Conservation (phyloP, 1,139 yeast species). For the Kurtzmaniella quercitrusa region DNA sequence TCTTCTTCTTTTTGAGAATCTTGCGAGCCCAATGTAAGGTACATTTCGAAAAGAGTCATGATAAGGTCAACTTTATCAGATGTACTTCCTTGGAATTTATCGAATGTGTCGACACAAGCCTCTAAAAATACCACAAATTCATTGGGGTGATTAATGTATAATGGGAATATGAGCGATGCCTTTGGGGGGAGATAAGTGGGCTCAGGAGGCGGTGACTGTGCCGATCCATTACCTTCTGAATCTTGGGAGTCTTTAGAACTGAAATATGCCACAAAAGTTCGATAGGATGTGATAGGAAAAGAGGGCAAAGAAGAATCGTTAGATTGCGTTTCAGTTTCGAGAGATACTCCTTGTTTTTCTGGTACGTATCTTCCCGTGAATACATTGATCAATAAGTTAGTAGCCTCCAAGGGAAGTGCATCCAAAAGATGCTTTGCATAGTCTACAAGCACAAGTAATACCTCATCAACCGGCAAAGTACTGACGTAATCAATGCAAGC, state of each 20-base stretch:
- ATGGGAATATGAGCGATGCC: constrained; percentile 81
- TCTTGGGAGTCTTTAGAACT: constrained; percentile 20
- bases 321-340: background rate
- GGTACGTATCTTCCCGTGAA: constrained; percentile 83
- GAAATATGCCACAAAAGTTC: constrained; percentile 66
- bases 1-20: constrained; percentile 25
- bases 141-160: constrained; percentile 78
- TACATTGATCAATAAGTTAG: constrained; percentile 74
- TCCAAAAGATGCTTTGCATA: constrained; percentile 66
- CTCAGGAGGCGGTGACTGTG: constrained; percentile 10
- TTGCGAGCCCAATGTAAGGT: constrained; percentile 54
- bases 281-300: constrained; percentile 56
- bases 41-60: constrained; percentile 78
- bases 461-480: constrained; percentile 72
- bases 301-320: constrained; percentile 4
- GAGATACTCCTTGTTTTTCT: constrained; percentile 8
- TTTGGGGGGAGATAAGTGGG: constrained; percentile 91
- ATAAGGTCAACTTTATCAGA: constrained; percentile 69
- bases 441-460: constrained; percentile 63
- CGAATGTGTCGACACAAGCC: constrained; percentile 82
- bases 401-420: constrained; percentile 72
- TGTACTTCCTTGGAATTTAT: constrained; percentile 65
- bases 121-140: constrained; percentile 93
- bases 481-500: constrained; percentile 65
- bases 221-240: background rate